phyloP scores from a whole-genome alignment of 768 basidiomycete genomes.

The Leucocoprinus sp. region DNA sequence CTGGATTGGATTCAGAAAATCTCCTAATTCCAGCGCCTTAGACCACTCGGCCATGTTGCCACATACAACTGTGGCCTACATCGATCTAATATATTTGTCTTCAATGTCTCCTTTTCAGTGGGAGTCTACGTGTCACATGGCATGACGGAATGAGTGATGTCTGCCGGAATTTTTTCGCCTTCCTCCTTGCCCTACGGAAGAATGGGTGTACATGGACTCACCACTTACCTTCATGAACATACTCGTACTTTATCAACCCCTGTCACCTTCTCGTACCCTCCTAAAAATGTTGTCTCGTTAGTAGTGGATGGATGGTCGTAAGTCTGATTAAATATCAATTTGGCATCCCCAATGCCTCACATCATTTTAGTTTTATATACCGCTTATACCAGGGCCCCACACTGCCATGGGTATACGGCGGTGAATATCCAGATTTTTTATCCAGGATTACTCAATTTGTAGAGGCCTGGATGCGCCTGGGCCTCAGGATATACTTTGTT shows the following conservation, averaged over 20 bases:
- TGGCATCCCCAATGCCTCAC: constrained; percentile 10
- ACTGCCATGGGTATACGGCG: constrained; percentile 82
- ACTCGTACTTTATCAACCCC: constrained; percentile 32
- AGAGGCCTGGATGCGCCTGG: constrained; percentile 59
- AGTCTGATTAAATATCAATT: constrained; percentile 28
- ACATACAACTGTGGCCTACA: neutral
- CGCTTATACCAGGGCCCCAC: constrained; percentile 49
- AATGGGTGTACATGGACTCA: constrained; percentile 49
- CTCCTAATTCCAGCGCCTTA: constrained; percentile 52
- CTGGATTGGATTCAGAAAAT: constrained; percentile 23
- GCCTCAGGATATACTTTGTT: constrained; percentile 62
- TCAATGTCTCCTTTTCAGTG: too few relatives aligned
- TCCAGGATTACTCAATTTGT: constrained; percentile 42
- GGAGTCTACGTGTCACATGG: too few relatives aligned
- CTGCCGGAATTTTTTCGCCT: neutral
- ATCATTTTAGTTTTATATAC: constrained; percentile 60
- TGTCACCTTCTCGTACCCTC: constrained; percentile 16
- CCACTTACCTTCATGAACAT: constrained; percentile 45
- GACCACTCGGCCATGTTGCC: constrained; percentile 55
- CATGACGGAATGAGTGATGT: too few relatives aligned
- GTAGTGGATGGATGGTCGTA: constrained; percentile 87
- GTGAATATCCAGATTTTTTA: constrained; percentile 59
- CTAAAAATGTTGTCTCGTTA: constrained; percentile 32
- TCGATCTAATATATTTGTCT: neutral
- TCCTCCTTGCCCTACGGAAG: constrained; percentile 3